phyloP scores from a whole-genome alignment of 2,329 filamentous ascomycete genomes.

The Aspergillus texensis region DNA sequence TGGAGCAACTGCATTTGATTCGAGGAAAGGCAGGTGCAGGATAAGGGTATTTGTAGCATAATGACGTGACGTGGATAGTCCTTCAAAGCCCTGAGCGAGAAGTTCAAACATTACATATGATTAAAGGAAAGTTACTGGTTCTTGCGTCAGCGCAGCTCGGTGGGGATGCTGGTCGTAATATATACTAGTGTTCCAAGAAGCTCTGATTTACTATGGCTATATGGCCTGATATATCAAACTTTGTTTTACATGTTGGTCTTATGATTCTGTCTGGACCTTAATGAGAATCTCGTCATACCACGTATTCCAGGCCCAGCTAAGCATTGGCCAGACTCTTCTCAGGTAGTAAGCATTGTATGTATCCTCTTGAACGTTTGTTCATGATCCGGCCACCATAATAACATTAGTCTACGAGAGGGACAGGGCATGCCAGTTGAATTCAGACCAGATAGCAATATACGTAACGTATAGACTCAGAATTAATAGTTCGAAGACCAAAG shows the following conservation, averaged over 20 bases:
- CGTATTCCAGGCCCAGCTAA: not conserved
- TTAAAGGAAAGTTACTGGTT: not conserved
- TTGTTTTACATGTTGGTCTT: not conserved
- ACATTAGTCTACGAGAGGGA: not conserved
- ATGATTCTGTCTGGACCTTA: not conserved
- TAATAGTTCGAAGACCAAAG: not conserved
- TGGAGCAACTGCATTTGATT: not conserved
- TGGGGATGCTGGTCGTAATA: not conserved
- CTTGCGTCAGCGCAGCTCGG: not conserved
- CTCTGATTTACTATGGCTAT: not conserved
- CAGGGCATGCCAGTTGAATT: not conserved
- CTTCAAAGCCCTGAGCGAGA: not conserved
- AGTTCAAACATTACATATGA: not conserved
- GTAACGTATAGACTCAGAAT: no score
- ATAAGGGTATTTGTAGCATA: not conserved
- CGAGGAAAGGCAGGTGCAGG: not conserved
- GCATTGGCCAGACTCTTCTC: not conserved
- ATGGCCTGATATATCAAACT: not conserved
- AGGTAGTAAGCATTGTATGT: not conserved
- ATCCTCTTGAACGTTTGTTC: not conserved
- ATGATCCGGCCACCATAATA: not conserved
- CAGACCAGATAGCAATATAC: not conserved
- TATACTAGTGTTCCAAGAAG: not conserved
- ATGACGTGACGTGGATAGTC: not conserved
- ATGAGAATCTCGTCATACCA: not conserved